Evolutionary conservation across 83 land plant genomes (phyloP).

Genomic region (Isoetes engelmannii): DNA sequence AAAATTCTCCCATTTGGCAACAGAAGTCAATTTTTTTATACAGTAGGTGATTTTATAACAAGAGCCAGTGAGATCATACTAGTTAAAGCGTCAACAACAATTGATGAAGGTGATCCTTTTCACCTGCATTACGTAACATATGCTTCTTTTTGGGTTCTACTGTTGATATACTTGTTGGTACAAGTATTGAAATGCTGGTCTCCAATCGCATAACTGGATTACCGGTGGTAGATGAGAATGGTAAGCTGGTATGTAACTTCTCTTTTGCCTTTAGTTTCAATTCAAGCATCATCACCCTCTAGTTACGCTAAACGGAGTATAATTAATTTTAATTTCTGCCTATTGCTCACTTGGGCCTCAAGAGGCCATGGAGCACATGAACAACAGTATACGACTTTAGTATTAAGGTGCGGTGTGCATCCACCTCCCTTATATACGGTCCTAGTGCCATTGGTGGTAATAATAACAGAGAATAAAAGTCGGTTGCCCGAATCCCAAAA

Average conservation of each 20-base stretch:
- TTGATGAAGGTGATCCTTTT: slow-evolving; percentile 61
- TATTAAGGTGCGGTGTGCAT: no score
- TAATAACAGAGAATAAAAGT: no score
- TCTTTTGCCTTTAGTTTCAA: not conserved
- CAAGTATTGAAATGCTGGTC: slow-evolving; percentile 77
- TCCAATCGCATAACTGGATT: slow-evolving; percentile 84
- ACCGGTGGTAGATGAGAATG: slow-evolving; percentile 80
- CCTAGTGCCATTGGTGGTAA: no score
- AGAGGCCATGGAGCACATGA: no score
- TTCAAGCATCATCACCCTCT: not conserved
- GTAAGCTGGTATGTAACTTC: slow-evolving; percentile 52
- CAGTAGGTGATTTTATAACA: slow-evolving; percentile 92
- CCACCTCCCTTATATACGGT: no score
- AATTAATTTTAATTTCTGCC: no score
- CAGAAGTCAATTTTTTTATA: slow-evolving; percentile 46
- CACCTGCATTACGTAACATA: not conserved
- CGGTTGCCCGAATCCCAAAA: no score
- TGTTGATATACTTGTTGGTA: slow-evolving; percentile 4
- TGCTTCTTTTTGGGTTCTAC: not conserved
- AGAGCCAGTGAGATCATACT: slow-evolving; percentile 44
- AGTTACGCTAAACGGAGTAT: no score
- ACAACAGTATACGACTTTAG: no score
- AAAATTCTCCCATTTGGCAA: slow-evolving; percentile 39
- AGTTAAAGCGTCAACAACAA: slow-evolving; percentile 56
- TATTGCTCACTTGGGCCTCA: no score